Conservation (phyloP, 75 land plant species). For the Larix kaempferi region DNA sequence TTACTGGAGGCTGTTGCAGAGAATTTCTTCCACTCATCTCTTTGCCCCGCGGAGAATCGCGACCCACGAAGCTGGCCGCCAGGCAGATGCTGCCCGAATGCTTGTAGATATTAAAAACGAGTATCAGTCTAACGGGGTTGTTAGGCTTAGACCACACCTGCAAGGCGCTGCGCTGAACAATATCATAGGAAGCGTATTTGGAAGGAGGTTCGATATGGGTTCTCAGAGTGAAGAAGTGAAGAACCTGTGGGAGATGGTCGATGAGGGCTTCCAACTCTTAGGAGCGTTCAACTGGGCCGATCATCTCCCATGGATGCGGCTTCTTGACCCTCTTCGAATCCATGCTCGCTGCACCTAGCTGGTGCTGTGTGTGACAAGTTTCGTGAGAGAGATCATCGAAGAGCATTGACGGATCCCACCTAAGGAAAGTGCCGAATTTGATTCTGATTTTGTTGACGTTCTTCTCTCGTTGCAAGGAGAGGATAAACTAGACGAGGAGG, state of each 20-base stretch:
- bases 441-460: slow-evolving; percentile 62
- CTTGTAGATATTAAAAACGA: too few species aligned
- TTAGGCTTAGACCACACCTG: slow-evolving; percentile 24
- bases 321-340: slow-evolving; percentile 38
- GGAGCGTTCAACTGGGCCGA: slow-evolving; percentile 78
- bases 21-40: too few species aligned
- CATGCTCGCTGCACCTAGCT: slow-evolving; percentile 36
- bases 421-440: neutral
- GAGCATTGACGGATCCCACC: slow-evolving; percentile 25
- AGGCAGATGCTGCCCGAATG: too few species aligned
- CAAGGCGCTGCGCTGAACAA: slow-evolving; percentile 58
- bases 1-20: too few species aligned
- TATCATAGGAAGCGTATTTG: slow-evolving; percentile 60
- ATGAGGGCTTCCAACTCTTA: slow-evolving; percentile 66
- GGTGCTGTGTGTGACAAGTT: slow-evolving; percentile 41
- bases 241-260: slow-evolving; percentile 42
- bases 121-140: too few species aligned
- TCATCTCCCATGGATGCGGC: slow-evolving; percentile 43
- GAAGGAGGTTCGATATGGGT: slow-evolving; percentile 23
- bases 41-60: too few species aligned
- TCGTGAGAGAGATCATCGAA: slow-evolving; percentile 47
- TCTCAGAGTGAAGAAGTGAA: slow-evolving; percentile 13
- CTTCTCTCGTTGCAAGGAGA: slow-evolving; percentile 46
- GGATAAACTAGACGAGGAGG: slow-evolving; percentile 52
- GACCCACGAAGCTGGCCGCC: too few species aligned